phyloP scores from a whole-genome alignment of 192 early-diverging fungal species.

The Chytriomyces sp. region DNA sequence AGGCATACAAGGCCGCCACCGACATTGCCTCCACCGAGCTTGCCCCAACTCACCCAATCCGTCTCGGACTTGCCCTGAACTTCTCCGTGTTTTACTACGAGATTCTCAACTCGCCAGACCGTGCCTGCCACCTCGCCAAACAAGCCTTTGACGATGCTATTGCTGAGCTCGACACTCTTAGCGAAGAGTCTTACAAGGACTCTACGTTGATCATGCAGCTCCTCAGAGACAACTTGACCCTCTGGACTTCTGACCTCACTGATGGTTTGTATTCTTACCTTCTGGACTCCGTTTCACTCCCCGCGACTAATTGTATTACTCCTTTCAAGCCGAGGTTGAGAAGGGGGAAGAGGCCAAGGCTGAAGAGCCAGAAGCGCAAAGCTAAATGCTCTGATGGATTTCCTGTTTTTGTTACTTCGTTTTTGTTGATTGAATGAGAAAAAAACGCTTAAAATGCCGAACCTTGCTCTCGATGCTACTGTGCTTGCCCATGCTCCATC shows the following conservation, averaged over 20 bases:
- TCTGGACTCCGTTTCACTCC: background rate
- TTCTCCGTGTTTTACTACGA: conserved; percentile 99
- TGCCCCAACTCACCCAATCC: conserved; percentile 97
- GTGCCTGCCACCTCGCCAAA: conserved; percentile 96
- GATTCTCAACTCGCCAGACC: conserved; percentile 97
- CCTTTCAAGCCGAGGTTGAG: conserved; percentile 49
- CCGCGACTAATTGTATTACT: conserved; percentile 8
- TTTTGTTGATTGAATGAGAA: background rate
- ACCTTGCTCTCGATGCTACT: background rate
- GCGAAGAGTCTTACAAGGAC: conserved; percentile 99
- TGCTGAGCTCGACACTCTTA: conserved; percentile 97
- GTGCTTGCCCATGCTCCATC: background rate
- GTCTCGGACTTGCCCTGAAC: conserved; percentile 96
- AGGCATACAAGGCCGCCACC: conserved; percentile 94
- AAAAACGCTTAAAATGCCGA: background rate
- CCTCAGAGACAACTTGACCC: conserved; percentile 97
- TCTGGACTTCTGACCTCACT: conserved; percentile 98
- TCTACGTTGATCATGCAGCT: conserved; percentile 99
- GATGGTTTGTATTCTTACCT: conserved; percentile 61
- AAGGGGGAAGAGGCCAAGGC: conserved; percentile 63
- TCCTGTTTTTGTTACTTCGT: conserved; percentile 6
- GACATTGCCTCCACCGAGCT: conserved; percentile 94
- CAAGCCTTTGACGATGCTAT: conserved; percentile 99
- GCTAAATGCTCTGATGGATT: conserved; percentile 40
- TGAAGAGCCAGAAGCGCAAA: conserved; percentile 58